phyloP scores from a whole-genome alignment of 2,329 filamentous ascomycete genomes.

The Ophiostoma perfectum region DNA sequence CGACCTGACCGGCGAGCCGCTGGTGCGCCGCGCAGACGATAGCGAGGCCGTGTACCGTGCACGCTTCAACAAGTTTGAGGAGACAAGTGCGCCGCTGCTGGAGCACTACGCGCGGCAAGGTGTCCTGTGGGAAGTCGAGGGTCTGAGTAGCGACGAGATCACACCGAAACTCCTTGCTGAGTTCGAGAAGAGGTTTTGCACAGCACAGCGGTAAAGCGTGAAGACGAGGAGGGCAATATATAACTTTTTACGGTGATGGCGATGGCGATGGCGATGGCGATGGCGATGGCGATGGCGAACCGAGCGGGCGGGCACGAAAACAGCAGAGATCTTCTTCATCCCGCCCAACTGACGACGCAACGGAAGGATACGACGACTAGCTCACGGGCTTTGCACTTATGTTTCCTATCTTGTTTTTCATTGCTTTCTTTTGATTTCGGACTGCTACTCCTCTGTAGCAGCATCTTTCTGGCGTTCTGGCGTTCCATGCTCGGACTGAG shows the following conservation, averaged over 20 bases:
- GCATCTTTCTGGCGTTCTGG: not conserved
- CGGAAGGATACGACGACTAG: not conserved
- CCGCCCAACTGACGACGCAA: not conserved
- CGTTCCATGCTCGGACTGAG: slow-evolving; percentile 1
- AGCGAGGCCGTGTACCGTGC: slow-evolving; percentile 78
- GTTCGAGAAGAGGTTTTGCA: slow-evolving; percentile 68
- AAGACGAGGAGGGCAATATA: not conserved
- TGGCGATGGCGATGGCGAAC: not conserved
- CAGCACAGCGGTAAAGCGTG: not conserved
- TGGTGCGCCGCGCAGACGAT: slow-evolving; percentile 81
- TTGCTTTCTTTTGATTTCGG: not conserved
- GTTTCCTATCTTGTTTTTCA: not conserved
- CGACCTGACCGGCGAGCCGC: slow-evolving; percentile 81
- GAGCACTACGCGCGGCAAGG: slow-evolving; percentile 84
- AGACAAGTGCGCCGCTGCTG: slow-evolving; percentile 77
- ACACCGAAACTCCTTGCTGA: slow-evolving; percentile 80
- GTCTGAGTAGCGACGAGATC: slow-evolving; percentile 91
- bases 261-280: too few species aligned
- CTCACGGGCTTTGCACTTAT: not conserved
- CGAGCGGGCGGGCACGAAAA: too few species aligned
- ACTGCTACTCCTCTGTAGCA: too few species aligned
- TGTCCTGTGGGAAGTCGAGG: slow-evolving; percentile 79
- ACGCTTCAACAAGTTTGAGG: slow-evolving; percentile 75
- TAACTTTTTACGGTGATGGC: not conserved
- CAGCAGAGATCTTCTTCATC: not conserved